A percentile compares a stretch with the other conserved stretches of the same genome.
Conservation (phyloP, 192 early-diverging fungal genomes). For the Tieghemiomyces parasiticus region DNA sequence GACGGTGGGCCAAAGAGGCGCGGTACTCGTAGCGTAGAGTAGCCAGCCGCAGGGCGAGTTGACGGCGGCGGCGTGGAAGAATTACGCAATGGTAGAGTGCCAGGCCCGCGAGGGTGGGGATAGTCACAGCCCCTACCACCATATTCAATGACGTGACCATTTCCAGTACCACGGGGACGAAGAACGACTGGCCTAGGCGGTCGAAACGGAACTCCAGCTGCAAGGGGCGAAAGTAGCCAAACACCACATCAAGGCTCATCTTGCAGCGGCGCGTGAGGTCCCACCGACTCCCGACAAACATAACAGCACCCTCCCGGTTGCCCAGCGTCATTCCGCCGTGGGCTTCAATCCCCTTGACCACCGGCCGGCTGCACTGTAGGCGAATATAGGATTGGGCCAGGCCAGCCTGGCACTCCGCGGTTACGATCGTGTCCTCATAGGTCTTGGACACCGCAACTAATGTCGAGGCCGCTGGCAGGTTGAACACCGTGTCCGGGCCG, state of each 20-base stretch:
- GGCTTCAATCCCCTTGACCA: constrained; percentile 5
- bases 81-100: constrained; percentile 41
- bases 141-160: constrained; percentile 35
- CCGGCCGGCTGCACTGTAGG: constrained; percentile 11
- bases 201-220: constrained; percentile 37
- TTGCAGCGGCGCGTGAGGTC: constrained; percentile 35
- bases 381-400: constrained; percentile 13
- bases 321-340: constrained; percentile 18
- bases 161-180: constrained; percentile 47
- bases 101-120: constrained; percentile 36
- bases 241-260: constrained; percentile 39
- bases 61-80: constrained; percentile 36
- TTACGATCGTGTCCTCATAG: too few species aligned
- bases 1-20: constrained; percentile 41
- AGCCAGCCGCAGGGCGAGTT: constrained; percentile 25
- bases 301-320: constrained; percentile 28
- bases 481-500: too few species aligned
- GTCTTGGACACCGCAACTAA: too few species aligned
- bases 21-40: constrained; percentile 47
- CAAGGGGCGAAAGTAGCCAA: constrained; percentile 43
- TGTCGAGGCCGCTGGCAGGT: too few species aligned
- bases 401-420: constrained; percentile 6
- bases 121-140: constrained; percentile 30
- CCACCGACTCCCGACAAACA: constrained; percentile 35
- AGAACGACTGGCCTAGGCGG: constrained; percentile 50